These are phyloP conservation scores for Rutstroemia sp. DNA, from an alignment of 2,329 filamentous ascomycete genomes.

Conservation along the genomic window DNA sequence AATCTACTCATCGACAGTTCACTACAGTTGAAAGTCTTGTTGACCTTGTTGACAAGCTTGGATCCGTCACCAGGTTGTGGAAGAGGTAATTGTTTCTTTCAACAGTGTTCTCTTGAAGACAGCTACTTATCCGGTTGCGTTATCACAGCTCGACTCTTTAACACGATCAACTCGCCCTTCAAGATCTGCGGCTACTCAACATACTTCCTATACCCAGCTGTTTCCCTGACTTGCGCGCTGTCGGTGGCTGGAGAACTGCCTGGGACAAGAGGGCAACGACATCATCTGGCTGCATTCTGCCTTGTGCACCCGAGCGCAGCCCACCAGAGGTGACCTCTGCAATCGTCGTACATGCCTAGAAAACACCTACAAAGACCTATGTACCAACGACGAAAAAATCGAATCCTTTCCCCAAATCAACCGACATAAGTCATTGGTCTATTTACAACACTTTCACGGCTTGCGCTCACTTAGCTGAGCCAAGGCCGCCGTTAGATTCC, in stretches of 20 bases:
- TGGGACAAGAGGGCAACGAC: not conserved
- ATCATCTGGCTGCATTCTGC: conserved; percentile 1
- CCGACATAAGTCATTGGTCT: conserved; percentile 20
- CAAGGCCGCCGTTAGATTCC: conserved; percentile 18
- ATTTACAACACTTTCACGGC: conserved; percentile 11
- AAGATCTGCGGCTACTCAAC: not conserved
- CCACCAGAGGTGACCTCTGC: not conserved
- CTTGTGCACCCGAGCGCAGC: conserved; percentile 4
- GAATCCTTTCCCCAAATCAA: conserved; percentile 23
- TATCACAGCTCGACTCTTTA: not conserved
- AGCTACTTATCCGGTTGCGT: conserved; percentile 6
- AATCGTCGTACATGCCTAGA: conserved; percentile 24
- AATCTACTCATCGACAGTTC: not conserved
- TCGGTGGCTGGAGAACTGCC: not conserved
- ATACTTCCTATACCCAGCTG: not conserved
- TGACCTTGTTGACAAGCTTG: not conserved
- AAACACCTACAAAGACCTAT: conserved; percentile 25
- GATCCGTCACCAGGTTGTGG: not conserved
- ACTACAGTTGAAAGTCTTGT: not conserved
- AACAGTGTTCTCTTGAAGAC: conserved; percentile 7
- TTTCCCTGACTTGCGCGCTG: not conserved
- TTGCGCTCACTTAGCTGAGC: conserved; percentile 21
- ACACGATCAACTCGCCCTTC: not conserved
- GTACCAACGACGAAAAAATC: conserved; percentile 30
- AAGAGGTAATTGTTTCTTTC: conserved; percentile 1